These are phyloP conservation scores for Colletotrichum sp. DNA, from an alignment of 2,329 filamentous ascomycete genomes.

Conservation along the genomic window DNA sequence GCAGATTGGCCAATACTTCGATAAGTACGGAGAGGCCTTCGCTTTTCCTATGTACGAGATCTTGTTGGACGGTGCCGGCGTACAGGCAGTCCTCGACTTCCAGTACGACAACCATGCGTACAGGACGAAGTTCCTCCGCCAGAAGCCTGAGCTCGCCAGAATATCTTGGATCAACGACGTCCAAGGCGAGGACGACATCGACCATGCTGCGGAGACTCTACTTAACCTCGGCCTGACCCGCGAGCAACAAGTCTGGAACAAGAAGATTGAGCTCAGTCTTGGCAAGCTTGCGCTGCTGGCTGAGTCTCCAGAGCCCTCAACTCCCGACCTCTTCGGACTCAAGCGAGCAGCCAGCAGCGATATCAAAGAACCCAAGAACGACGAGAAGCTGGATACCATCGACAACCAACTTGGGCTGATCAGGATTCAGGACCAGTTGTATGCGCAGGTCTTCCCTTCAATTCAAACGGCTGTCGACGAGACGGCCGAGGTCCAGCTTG, in stretches of 20 bases:
- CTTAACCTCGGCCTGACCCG: conserved; percentile 70
- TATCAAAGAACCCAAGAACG: conserved; percentile 38
- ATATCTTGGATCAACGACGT: conserved; percentile 97
- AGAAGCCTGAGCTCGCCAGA: conserved; percentile 73
- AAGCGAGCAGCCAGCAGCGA: conserved; percentile 44
- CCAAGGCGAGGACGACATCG: conserved; percentile 74
- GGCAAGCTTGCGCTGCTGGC: conserved; percentile 83
- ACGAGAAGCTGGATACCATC: conserved; percentile 55
- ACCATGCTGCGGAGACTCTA: conserved; percentile 74
- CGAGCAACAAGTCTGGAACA: conserved; percentile 87
- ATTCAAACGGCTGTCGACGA: conserved; percentile 79
- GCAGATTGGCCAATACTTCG: conserved; percentile 59
- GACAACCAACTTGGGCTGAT: conserved; percentile 72
- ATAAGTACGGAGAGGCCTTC: conserved; percentile 69
- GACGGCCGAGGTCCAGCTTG: conserved; percentile 77
- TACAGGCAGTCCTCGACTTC: conserved; percentile 74
- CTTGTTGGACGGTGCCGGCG: conserved; percentile 70
- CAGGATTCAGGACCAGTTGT: conserved; percentile 80
- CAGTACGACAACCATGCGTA: conserved; percentile 70
- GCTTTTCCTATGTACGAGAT: conserved; percentile 82
- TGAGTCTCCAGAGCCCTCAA: conserved; percentile 45
- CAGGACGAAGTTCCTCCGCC: conserved; percentile 80
- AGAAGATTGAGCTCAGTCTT: conserved; percentile 90
- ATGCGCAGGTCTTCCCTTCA: conserved; percentile 70
- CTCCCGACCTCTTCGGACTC: conserved; percentile 24